Percentiles rank a stretch among this genome's conserved stretches.
phyloP scores from a whole-genome alignment of 1,284 basidiomycete genomes.

The Schizophyllum commune region DNA sequence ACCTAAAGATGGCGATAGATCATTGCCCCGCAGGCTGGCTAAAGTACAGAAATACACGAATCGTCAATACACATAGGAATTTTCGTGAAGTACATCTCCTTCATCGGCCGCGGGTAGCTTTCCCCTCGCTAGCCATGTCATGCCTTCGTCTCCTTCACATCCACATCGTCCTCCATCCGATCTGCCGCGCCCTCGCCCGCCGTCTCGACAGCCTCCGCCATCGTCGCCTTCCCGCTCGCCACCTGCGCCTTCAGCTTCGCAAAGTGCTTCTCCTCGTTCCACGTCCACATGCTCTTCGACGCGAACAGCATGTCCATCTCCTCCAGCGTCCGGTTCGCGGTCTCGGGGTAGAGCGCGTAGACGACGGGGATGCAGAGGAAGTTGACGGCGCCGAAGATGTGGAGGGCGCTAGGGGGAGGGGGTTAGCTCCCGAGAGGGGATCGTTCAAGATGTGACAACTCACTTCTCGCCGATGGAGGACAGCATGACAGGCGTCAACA shows the following conservation, averaged over 20 bases:
- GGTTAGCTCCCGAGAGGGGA: no score
- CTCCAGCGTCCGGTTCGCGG: constrained; percentile 42
- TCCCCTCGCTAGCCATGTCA: neutral
- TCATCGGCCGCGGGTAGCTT: no score
- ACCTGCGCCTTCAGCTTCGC: constrained; percentile 19
- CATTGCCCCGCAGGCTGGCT: no score
- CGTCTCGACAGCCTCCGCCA: neutral
- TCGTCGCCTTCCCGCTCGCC: constrained; percentile 3
- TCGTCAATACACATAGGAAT: neutral
- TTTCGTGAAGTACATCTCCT: neutral
- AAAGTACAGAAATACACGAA: neutral
- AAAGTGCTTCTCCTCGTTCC: constrained; percentile 34
- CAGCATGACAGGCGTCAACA: constrained; percentile 27
- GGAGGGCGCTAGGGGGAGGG: constrained; percentile 25
- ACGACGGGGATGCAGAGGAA: constrained; percentile 41
- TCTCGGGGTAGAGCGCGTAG: constrained; percentile 42
- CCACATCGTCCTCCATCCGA: neutral
- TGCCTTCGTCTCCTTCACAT: neutral
- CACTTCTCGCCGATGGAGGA: constrained; percentile 29
- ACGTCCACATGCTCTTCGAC: constrained; percentile 36
- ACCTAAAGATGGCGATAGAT: no score
- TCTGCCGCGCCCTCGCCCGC: neutral
- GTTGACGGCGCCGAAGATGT: constrained; percentile 40
- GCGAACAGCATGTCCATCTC: constrained; percentile 44
- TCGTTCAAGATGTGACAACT: constrained; percentile 3